phyloP scores from a whole-genome alignment of 2,329 filamentous ascomycete species.

The Metarhizium anisopliae region DNA sequence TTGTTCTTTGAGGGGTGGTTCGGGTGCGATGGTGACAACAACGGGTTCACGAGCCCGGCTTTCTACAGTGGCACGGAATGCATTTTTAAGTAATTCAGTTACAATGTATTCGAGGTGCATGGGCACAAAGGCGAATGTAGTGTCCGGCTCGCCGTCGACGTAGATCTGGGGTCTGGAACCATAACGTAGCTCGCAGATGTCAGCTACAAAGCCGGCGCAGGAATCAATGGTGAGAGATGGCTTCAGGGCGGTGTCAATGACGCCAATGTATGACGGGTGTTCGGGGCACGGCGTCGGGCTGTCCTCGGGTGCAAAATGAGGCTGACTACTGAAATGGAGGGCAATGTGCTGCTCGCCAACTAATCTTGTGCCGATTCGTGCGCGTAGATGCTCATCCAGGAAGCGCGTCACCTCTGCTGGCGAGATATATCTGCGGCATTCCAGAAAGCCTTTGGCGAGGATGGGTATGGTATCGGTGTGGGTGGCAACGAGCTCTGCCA shows the following conservation, averaged over 20 bases:
- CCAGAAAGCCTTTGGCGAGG: constrained; percentile 83
- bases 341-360: constrained; percentile 97
- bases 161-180: constrained; percentile 73
- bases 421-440: constrained; percentile 84
- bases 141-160: constrained; percentile 77
- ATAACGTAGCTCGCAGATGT: constrained; percentile 95
- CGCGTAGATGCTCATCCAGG: constrained; percentile 86
- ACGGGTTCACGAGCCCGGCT: constrained; percentile 72
- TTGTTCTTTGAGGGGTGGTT: constrained; percentile 33
- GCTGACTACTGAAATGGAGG: constrained; percentile 63
- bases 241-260: constrained; percentile 83
- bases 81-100: constrained; percentile 93
- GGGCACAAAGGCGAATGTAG: constrained; percentile 82
- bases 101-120: constrained; percentile 97
- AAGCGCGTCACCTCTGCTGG: constrained; percentile 79
- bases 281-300: constrained; percentile 42
- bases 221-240: constrained; percentile 74
- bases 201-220: constrained; percentile 84
- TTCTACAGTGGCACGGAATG: constrained; percentile 89
- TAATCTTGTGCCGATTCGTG: constrained; percentile 85
- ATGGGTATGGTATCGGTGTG: constrained; percentile 92
- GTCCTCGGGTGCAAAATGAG: constrained; percentile 52
- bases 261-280: constrained; percentile 70
- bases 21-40: constrained; percentile 82
- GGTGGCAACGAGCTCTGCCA: constrained; percentile 90